Percentiles rank a stretch among this genome's conserved stretches.
phyloP scores from a whole-genome alignment of 148 eudicot species.

The Vaccinium macrocarpon region DNA sequence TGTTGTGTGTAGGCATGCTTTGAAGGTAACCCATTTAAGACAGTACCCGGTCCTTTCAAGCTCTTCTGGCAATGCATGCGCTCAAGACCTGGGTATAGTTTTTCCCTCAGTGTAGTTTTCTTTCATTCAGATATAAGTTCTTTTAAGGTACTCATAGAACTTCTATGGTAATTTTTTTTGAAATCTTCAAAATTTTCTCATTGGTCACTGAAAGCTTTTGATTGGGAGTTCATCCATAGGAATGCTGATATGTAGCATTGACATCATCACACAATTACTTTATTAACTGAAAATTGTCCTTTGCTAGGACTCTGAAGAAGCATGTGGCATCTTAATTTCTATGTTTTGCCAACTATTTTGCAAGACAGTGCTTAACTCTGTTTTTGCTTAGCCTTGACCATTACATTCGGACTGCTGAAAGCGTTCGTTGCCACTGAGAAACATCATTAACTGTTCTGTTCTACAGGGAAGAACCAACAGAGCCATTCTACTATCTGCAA shows the following conservation, averaged over 20 bases:
- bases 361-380: background rate
- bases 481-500: conserved; percentile 70
- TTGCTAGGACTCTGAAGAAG: background rate
- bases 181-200: background rate
- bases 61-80: conserved; percentile 93
- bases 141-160: background rate
- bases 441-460: background rate
- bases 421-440: background rate
- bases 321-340: background rate
- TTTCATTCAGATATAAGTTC: background rate
- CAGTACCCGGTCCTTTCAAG: conserved; percentile 89
- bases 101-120: background rate
- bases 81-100: conserved; percentile 72
- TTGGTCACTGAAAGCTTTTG: background rate
- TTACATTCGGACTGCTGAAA: background rate
- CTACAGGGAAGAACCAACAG: conserved; percentile 88
- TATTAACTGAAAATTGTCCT: background rate
- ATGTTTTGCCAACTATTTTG: background rate
- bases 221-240: too few relatives aligned
- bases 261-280: background rate
- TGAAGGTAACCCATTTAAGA: conserved; percentile 93
- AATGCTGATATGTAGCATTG: background rate
- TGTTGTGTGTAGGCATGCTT: conserved; percentile 66
- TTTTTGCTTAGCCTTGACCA: background rate
- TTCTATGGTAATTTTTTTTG: background rate